These are phyloP conservation scores for Fusarium protoensiforme DNA, from an alignment of 2,329 filamentous ascomycete species.

Conservation along the genomic window DNA sequence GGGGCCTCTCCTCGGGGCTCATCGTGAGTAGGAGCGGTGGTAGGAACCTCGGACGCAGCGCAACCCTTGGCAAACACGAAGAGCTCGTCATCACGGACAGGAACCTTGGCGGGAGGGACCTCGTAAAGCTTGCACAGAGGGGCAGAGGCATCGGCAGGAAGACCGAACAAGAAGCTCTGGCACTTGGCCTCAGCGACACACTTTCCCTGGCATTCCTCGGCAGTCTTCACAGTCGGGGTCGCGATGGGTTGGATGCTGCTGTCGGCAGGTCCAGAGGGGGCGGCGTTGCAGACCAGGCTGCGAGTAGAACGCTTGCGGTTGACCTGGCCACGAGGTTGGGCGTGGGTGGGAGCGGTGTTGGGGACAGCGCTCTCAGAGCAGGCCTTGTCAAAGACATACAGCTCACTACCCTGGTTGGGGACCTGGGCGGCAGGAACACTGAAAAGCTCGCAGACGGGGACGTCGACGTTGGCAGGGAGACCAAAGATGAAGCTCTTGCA, in stretches of 20 bases:
- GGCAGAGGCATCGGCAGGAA: neutral
- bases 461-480: conserved; percentile 6
- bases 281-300: neutral
- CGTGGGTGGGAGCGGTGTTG: neutral
- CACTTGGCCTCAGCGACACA: neutral
- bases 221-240: neutral
- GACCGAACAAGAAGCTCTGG: neutral
- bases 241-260: neutral
- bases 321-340: neutral
- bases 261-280: neutral
- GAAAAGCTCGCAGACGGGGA: conserved; percentile 15
- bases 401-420: conserved; percentile 3
- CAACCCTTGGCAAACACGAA: neutral
- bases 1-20: neutral
- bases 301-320: neutral
- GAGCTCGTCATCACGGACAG: neutral
- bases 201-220: neutral
- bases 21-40: neutral
- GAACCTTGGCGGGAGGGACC: neutral
- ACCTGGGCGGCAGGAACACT: conserved; percentile 10
- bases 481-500: conserved; percentile 24
- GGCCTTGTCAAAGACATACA: conserved; percentile 16
- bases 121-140: neutral
- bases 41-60: neutral
- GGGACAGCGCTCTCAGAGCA: conserved; percentile 1